These are phyloP conservation scores for Eucalyptus marginata DNA, from an alignment of 345 rosid genomes.

Conservation along the genomic window DNA sequence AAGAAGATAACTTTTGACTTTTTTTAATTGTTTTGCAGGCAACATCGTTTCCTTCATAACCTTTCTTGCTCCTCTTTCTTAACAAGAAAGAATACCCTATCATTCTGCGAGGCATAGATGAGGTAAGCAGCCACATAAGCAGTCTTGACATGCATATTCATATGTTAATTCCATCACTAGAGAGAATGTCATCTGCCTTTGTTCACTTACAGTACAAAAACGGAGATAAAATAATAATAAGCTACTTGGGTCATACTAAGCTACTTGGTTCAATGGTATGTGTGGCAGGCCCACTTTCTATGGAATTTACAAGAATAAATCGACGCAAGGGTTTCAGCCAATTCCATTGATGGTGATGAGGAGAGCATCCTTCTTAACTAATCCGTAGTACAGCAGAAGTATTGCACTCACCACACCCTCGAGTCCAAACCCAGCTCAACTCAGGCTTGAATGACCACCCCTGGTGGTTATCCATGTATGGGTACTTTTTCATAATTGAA, in stretches of 20 bases:
- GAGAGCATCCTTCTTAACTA: no score
- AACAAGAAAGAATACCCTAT: no score
- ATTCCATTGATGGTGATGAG: no score
- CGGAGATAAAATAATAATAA: background rate
- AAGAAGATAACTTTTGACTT: background rate
- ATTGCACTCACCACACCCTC: no score
- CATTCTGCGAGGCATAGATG: no score
- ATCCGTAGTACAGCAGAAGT: no score
- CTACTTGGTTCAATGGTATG: background rate
- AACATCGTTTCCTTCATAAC: slow-evolving; percentile 46
- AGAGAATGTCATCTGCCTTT: background rate
- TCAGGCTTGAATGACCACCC: background rate
- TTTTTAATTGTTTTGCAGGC: slow-evolving; percentile 18
- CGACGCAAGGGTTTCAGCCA: slow-evolving; percentile 6
- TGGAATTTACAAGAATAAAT: slow-evolving; percentile 49
- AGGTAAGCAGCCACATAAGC: no score
- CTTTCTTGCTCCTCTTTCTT: slow-evolving; percentile 58
- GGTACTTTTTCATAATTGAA: background rate
- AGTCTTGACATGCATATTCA: no score
- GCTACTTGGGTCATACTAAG: background rate
- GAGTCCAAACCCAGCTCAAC: no score
- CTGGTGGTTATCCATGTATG: background rate
- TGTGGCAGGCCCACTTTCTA: slow-evolving; percentile 45
- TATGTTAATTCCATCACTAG: no score
- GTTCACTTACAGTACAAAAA: background rate